A percentile compares a stretch with the other conserved stretches of the same genome.
Conservation (phyloP, 2,329 filamentous ascomycete species). For the Penicillium sp. region DNA sequence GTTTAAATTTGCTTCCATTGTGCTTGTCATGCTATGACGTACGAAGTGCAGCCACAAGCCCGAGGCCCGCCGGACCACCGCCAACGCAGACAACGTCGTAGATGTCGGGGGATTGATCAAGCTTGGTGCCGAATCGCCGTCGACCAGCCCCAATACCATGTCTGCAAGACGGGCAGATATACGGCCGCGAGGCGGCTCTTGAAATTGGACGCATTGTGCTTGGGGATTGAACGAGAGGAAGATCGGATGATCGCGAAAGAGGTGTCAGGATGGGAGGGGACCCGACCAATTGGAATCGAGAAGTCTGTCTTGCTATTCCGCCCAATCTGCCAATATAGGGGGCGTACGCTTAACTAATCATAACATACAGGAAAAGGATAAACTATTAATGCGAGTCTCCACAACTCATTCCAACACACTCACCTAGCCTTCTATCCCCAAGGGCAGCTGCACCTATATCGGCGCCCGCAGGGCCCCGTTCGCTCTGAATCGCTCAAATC, state of each 20-base stretch:
- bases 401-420: no score
- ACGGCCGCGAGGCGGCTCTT: constrained; percentile 35
- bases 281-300: no score
- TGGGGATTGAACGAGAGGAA: constrained; percentile 8
- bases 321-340: no score
- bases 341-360: no score
- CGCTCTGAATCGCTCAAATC: no score
- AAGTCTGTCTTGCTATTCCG: no score
- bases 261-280: no score
- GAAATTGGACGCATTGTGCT: constrained; percentile 37
- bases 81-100: constrained; percentile 93
- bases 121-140: constrained; percentile 35
- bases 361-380: no score
- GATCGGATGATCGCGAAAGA: constrained; percentile 13
- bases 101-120: constrained; percentile 59
- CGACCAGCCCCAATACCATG: constrained; percentile 25
- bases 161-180: constrained; percentile 43
- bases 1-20: not conserved
- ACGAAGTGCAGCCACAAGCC: constrained; percentile 74
- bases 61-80: constrained; percentile 84
- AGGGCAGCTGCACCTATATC: no score
- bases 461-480: no score
- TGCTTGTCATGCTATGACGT: constrained; percentile 32
- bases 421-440: no score
- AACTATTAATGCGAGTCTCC: no score